A percentile compares a stretch with the other conserved stretches of the same genome.
Evolutionary conservation across 345 rosid species (phyloP).

Genomic region (Clausena lansium): DNA sequence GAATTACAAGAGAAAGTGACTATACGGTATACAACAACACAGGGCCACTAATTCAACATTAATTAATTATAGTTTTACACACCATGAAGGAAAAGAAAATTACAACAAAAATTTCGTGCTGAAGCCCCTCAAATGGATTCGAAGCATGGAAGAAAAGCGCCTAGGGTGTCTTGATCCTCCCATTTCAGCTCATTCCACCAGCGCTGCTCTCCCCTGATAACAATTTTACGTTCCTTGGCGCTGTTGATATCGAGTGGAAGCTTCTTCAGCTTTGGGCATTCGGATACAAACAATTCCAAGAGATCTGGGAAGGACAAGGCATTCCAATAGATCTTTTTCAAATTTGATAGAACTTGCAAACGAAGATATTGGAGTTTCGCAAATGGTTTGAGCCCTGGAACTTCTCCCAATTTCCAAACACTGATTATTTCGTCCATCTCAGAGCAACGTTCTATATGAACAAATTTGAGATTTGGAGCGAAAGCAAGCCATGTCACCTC

Average conservation of each 20-base stretch:
- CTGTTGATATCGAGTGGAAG: conserved; percentile 4
- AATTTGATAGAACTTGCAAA: background rate
- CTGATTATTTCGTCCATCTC: background rate
- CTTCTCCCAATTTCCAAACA: background rate
- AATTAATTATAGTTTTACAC: no score
- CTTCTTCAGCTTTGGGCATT: background rate
- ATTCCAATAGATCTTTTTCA: conserved; percentile 8
- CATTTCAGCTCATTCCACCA: background rate
- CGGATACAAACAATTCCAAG: background rate
- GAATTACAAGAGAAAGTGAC: no score
- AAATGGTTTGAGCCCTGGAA: background rate
- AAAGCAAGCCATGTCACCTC: background rate
- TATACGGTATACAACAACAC: no score
- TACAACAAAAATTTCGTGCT: no score
- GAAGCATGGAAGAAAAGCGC: background rate
- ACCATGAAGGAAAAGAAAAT: no score
- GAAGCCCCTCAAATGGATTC: no score
- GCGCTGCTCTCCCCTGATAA: background rate
- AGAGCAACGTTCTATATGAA: background rate
- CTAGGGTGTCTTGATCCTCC: conserved; percentile 4
- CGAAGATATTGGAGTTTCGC: conserved; percentile 1
- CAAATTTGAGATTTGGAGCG: background rate
- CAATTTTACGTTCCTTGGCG: background rate
- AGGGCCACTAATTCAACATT: no score
- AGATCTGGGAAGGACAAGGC: conserved; percentile 6